A percentile compares a stretch with the other conserved stretches of the same genome.
These are phyloP conservation scores for Blastocystis sp. DNA, from an alignment of 352 stramenopile species.

Conservation along the genomic window DNA sequence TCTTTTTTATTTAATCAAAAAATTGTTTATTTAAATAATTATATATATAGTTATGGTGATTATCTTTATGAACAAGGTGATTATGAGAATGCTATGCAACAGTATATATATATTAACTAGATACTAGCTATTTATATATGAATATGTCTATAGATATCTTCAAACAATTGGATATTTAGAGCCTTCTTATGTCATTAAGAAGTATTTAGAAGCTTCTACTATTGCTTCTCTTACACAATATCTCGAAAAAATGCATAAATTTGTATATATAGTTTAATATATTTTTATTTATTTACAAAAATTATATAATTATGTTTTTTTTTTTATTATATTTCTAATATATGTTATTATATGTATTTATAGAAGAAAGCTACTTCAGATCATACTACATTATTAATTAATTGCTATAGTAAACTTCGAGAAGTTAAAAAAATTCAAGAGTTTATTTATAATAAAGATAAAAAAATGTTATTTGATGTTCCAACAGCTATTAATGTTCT, in stretches of 20 bases:
- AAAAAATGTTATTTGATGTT: constrained; percentile 64
- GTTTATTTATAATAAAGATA: constrained; percentile 64
- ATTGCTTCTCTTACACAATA: constrained; percentile 85
- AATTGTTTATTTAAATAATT: not conserved
- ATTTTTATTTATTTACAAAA: too few species aligned
- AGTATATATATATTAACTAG: constrained; percentile 68
- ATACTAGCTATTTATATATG: too few species aligned
- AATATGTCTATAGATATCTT: constrained; percentile 14
- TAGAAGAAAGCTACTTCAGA: constrained; percentile 60
- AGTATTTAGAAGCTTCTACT: constrained; percentile 82
- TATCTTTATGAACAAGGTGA: constrained; percentile 89
- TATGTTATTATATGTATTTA: too few species aligned
- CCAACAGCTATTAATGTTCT: constrained; percentile 70
- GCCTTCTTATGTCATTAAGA: constrained; percentile 85
- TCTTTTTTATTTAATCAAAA: too few species aligned
- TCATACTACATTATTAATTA: constrained; percentile 72
- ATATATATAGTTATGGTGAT: constrained; percentile 62
- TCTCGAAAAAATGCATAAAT: constrained; percentile 69
- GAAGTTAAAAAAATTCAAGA: constrained; percentile 62
- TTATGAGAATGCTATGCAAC: constrained; percentile 74
- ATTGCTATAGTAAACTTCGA: constrained; percentile 79
- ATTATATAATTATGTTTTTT: too few species aligned
- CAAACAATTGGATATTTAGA: constrained; percentile 63
- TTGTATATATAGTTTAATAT: too few species aligned
- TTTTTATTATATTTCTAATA: constrained; percentile 52